Base-by-base conservation (phyloP, 2,329 filamentous ascomycete genomes). In the Botryotinia calthae region DNA sequence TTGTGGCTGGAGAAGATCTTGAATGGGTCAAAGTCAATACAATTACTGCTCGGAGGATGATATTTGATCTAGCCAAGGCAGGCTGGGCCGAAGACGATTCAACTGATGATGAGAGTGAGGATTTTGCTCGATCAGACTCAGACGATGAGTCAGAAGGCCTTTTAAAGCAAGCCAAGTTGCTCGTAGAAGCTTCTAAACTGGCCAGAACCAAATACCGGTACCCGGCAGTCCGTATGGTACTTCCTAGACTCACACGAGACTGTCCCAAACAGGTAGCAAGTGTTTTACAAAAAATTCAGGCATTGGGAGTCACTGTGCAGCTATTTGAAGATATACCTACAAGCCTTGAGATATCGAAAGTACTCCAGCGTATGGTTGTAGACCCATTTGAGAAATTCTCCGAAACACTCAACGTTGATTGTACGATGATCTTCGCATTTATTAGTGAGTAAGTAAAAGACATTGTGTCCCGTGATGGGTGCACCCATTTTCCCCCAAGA, bases 11-110 rank as follows among this genome's bases (percentile, higher is more conserved):
- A 72, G 85, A 88, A 79, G 90, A 90, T 18, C 81, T 85, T 73
- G 85, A 89, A 77, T 93, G 90, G 91, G 86, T 90, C 71, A 92
- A 92, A 79, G 87, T 93, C 1, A 91, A 88, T 8, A 90, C 89
- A 7, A 83, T 91, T 37, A 90, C 88, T 0, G 87, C 91, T 75
- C 88, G 85, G 73, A 84, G 90, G 69, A 82, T 93, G 44, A 81
- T 92, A 28, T 90, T 90, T 78, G 90, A 93, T 76, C 85, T 92
- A 75, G 90, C 91, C 5, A 91, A 91, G 79, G 86, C 89, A 73
- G 90, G 90, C 18, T 91, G 89, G 86, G 87, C 88, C 76, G 81
- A 75, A 20, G 81, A 80, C 61, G 83, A 82, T 72, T 84, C 81
- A 18, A 80, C 80, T 44, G 84, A 83, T 73, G 84, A 86, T 14